Percentiles rank a stretch among this genome's conserved stretches.
These are phyloP conservation scores for Penicillium paradoxum DNA, from an alignment of 495 filamentous ascomycete genomes.

Conservation along the genomic window DNA sequence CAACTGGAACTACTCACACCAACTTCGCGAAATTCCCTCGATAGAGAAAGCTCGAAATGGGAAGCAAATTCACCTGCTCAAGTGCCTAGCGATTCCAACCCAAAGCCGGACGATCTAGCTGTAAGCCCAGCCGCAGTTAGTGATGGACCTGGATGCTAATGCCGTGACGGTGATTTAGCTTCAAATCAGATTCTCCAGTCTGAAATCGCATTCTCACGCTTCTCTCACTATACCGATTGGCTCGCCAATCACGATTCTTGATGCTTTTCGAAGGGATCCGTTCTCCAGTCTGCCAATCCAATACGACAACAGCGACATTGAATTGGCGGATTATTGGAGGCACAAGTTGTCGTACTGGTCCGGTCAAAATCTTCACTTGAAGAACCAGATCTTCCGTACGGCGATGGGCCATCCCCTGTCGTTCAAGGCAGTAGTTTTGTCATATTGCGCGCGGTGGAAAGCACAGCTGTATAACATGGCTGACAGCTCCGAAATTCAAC, in stretches of 20 bases:
- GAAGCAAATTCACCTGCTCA: background rate
- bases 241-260: conserved; percentile 27
- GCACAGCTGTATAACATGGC: conserved; percentile 22
- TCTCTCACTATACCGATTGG: conserved; percentile 7
- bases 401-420: conserved; percentile 34
- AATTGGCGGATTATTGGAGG: conserved; percentile 36
- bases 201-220: conserved; percentile 11
- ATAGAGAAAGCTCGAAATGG: conserved; percentile 22
- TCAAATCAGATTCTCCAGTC: conserved; percentile 15
- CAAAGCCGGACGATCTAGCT: background rate
- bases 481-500: conserved; percentile 22
- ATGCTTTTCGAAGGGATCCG: conserved; percentile 34
- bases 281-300: conserved; percentile 26
- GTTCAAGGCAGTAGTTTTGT: conserved; percentile 36
- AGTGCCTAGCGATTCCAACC: background rate
- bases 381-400: conserved; percentile 33
- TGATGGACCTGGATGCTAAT: conserved; percentile 2
- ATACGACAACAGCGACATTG: conserved; percentile 22
- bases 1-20: background rate
- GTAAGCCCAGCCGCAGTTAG: background rate
- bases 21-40: conserved; percentile 1
- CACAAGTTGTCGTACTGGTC: conserved; percentile 43
- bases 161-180: conserved; percentile 11
- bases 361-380: conserved; percentile 36
- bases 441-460: conserved; percentile 40